Evolutionary conservation across 148 eudicot species (phyloP), one percentile per base, ranked within the genome.

Genomic region (Polygonum maritimum): DNA sequence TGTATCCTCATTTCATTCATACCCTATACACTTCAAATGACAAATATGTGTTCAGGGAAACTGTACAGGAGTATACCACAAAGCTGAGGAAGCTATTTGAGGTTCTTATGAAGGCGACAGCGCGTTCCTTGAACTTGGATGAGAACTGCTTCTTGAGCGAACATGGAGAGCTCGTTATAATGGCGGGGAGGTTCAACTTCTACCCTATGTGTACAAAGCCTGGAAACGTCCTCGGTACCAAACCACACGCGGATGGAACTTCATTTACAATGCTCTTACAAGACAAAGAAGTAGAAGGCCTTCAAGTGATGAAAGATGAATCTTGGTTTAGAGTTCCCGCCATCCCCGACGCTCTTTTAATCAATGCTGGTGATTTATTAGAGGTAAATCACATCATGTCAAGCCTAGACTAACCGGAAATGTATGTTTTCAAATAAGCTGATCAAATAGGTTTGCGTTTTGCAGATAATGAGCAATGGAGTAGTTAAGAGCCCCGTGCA

Each of bases 251-350:
- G 0, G 91, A 86, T 79, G 89, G 83, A 31, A 74, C 87, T 2
- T 82, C 78, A 18, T 49, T 86, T 18, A 86, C 91, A 6, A 39
- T 86, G 38, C 85, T 88, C 4, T 62, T 88, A 55, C 91, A 84
- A 57, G 91, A 86, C 72, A 76, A 78, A 40, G 74, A 86, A 62
- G 84, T 86, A 4, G 87, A 83, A 84, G 91, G 83, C 41, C 91
- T 88, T 52, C 89, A 76, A 54, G 18, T 88, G 18, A 48, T 79
- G 19, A 86, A 84, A 77, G 89, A 84, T 75, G 41, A 74, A 52
- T 69, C 81, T 10, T 88, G 91, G 91, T 82, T 77, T 44, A 75
- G 78, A 73, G 89, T 88, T 77, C 89, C 91, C 16, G 74, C 80
- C 21, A 48, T 84, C 11, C 87, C 83, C 12, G 41, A 84, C 22